These are phyloP conservation scores for Dothistroma septosporum DNA, from an alignment of 2,329 filamentous ascomycete genomes.

Conservation along the genomic window DNA sequence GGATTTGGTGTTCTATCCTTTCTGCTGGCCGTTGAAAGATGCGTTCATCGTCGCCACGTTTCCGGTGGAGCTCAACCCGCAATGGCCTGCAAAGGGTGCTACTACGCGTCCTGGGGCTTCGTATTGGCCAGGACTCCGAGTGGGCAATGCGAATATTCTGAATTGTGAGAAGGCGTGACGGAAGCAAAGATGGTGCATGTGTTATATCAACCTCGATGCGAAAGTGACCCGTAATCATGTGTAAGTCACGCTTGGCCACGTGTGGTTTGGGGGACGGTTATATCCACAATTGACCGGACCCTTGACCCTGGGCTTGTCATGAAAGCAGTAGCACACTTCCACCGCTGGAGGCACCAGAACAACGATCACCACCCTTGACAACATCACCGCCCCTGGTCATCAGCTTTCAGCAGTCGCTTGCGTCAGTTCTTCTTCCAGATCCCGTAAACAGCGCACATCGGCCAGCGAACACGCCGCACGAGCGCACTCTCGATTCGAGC, in stretches of 20 bases:
- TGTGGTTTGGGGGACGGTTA: neutral
- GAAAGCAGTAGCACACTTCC: neutral
- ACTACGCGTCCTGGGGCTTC: neutral
- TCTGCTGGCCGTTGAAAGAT: neutral
- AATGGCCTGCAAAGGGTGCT: too few relatives aligned
- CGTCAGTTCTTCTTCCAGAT: neutral
- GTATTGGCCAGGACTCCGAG: too few relatives aligned
- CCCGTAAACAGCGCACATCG: neutral
- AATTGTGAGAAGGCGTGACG: neutral
- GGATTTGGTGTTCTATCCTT: neutral
- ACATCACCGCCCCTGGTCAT: neutral
- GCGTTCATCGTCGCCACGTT: neutral
- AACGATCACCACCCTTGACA: neutral
- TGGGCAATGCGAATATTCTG: too few relatives aligned
- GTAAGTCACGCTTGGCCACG: neutral
- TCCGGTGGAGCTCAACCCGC: neutral
- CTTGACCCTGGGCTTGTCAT: neutral
- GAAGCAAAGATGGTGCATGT: neutral
- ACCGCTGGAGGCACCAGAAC: neutral
- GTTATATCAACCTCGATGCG: neutral
- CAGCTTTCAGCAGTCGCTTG: neutral
- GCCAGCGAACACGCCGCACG: neutral
- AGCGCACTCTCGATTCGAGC: conserved; percentile 1
- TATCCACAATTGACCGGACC: neutral
- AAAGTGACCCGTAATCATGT: neutral